Base-by-base conservation (phyloP, 148 eudicot species). In the Silene latifolia region DNA sequence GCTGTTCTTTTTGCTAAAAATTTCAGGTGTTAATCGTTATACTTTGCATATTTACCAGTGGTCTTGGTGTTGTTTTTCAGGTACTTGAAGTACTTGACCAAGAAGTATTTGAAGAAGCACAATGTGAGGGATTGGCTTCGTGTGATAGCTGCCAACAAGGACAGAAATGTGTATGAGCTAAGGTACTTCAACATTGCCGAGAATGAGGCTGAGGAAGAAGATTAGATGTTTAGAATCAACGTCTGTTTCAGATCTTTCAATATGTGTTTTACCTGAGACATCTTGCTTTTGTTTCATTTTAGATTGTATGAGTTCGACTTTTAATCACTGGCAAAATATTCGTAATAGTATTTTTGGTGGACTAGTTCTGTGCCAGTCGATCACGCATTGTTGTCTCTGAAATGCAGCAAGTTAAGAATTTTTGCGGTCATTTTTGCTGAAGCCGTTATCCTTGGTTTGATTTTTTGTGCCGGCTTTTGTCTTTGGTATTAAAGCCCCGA, bases 111-210 rank as follows among this genome's bases (percentile, higher is more conserved):
- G 86, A 90, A 90, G 85, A 90, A 90, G 83, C 88, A 90, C 82
- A 88, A 88, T 71, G 95, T 90, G 19, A 74, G 95, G 25, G 95
- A 90, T 79, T 90, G 95, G 95, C 95, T 90, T 63, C 86, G 95
- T 74, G 95, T 90, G 17, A 90, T 90, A 74, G 85, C 95, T 18
- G 87, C 95, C 57, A 88, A 90, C 90, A 88, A 90, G 81, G 95
- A 90, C 42, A 82, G 91, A 21, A 90, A 81, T 70, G 89, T 88
- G 7, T 90, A 90, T 32, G 95, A 90, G 72, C 78, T 90, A 54
- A 83, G 95, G 79, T 90, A 90, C 87, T 90, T 90, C 89, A 90
- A 90, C 86, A 90, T 90, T 75, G 95, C 95, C 14, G 95, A 90
- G 82, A 88, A 90, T 63, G 95, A 90, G 83, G 95, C 83, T 1